Conservation (phyloP, 2,329 filamentous ascomycete species). For the Akanthomyces uredinophilus region DNA sequence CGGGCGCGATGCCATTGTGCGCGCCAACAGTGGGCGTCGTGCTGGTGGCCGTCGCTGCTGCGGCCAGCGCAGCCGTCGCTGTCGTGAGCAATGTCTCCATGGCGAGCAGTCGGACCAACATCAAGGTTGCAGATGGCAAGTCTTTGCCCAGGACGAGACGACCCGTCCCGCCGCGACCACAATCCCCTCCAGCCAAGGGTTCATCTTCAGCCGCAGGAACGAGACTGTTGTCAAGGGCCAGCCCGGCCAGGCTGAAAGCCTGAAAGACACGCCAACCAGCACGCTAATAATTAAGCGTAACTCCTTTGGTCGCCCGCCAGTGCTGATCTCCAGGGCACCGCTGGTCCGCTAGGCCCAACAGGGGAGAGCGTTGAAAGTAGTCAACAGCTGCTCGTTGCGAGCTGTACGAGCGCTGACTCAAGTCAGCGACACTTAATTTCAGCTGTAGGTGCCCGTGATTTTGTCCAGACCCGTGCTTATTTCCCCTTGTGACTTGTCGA, state of each 20-base stretch:
- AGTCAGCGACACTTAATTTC: not conserved
- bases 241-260: not conserved
- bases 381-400: no score
- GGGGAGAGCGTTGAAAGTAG: not conserved
- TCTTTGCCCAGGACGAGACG: not conserved
- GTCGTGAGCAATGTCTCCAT: conserved; percentile 1
- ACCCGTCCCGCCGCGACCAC: not conserved
- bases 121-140: not conserved
- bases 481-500: no score
- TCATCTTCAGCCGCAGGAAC: not conserved
- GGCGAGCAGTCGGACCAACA: not conserved
- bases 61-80: not conserved
- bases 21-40: not conserved
- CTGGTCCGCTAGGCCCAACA: not conserved
- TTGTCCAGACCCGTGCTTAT: no score
- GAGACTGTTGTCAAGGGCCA: not conserved
- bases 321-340: not conserved
- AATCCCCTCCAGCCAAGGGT: not conserved
- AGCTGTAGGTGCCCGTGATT: not conserved
- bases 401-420: not conserved
- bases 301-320: not conserved
- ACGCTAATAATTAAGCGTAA: not conserved
- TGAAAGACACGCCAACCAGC: not conserved
- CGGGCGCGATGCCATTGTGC: conserved; percentile 9
- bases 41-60: not conserved